Conservation (phyloP, 2,329 filamentous ascomycete species). For the Fonsecaea pugnacius region DNA sequence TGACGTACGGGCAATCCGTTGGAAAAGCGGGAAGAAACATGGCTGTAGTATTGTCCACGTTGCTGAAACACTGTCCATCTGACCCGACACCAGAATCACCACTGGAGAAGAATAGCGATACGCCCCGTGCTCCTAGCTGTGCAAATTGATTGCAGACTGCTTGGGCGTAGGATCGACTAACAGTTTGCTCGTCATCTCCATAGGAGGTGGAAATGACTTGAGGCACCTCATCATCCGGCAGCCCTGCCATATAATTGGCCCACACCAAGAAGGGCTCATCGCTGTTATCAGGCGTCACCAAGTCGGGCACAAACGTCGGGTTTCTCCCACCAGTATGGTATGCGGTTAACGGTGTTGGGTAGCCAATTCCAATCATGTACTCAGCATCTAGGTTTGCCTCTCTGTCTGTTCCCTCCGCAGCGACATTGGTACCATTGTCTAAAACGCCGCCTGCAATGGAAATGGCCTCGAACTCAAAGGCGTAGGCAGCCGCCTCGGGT, state of each 20-base stretch:
- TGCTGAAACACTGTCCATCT: conserved; percentile 53
- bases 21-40: conserved; percentile 62
- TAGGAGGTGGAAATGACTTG: conserved; percentile 68
- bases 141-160: conserved; percentile 65
- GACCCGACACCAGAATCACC: conserved; percentile 67
- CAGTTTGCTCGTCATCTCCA: conserved; percentile 67
- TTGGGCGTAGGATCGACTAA: conserved; percentile 65
- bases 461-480: conserved; percentile 42
- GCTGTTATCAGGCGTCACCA: conserved; percentile 23
- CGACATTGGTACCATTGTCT: conserved; percentile 32
- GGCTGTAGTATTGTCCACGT: conserved; percentile 59
- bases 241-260: conserved; percentile 28
- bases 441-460: conserved; percentile 42
- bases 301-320: conserved; percentile 28
- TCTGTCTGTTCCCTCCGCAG: conserved; percentile 21
- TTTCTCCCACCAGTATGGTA: conserved; percentile 59
- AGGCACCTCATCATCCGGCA: conserved; percentile 55
- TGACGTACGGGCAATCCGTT: conserved; percentile 65
- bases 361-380: conserved; percentile 36
- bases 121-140: conserved; percentile 68
- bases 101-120: conserved; percentile 67
- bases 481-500: conserved; percentile 43
- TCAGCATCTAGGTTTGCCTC: conserved; percentile 35
- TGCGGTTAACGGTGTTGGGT: conserved; percentile 52
- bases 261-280: conserved; percentile 32